phyloP scores from a whole-genome alignment of 2,329 filamentous ascomycete species.

The Xylariaceae sp. region DNA sequence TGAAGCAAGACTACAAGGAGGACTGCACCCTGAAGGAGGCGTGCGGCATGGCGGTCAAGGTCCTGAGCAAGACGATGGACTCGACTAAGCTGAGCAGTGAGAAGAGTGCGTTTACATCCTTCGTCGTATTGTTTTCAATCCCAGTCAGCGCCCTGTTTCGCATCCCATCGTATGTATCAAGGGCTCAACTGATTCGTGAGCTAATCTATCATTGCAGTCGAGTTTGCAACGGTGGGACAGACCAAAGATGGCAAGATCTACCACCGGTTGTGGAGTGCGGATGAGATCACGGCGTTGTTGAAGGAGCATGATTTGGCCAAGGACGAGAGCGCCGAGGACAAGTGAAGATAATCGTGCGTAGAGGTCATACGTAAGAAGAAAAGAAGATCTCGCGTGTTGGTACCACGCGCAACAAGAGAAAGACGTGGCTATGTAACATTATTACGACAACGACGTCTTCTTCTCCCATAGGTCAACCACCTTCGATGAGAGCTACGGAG shows the following conservation, averaged over 20 bases:
- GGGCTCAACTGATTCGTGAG: neutral
- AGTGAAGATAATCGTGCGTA: slow-evolving; percentile 37
- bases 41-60: slow-evolving; percentile 96
- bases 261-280: slow-evolving; percentile 93
- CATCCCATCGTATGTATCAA: slow-evolving; percentile 24
- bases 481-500: neutral
- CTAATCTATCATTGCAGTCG: slow-evolving; percentile 56
- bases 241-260: slow-evolving; percentile 96
- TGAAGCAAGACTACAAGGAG: slow-evolving; percentile 99
- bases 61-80: slow-evolving; percentile 99
- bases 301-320: slow-evolving; percentile 96
- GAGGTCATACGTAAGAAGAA: neutral
- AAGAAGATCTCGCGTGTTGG: slow-evolving; percentile 7
- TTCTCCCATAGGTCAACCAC: neutral
- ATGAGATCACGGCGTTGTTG: slow-evolving; percentile 90
- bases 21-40: slow-evolving; percentile 95
- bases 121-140: no score
- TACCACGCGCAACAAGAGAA: slow-evolving; percentile 9
- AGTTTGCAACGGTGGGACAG: slow-evolving; percentile 96
- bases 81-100: slow-evolving; percentile 98
- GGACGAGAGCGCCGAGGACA: slow-evolving; percentile 69
- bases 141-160: no score
- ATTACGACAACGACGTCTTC: slow-evolving; percentile 1
- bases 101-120: slow-evolving; percentile 69
- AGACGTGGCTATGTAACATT: slow-evolving; percentile 19